These are phyloP conservation scores for Candida nitratophila DNA, from an alignment of 805 yeast genomes.

Conservation along the genomic window DNA sequence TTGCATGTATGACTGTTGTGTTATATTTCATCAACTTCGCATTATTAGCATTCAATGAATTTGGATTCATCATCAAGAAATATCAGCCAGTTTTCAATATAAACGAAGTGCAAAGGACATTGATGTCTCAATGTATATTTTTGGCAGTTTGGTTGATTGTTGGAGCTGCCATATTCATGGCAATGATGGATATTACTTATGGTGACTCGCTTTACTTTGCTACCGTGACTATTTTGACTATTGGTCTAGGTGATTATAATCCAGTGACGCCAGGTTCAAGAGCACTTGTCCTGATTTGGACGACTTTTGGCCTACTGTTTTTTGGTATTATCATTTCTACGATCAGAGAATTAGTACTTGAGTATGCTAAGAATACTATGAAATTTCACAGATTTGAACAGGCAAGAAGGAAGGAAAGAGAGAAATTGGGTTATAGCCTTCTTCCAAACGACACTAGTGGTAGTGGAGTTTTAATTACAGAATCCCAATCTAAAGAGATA, in stretches of 20 bases:
- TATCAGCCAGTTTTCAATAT: conserved; percentile 71
- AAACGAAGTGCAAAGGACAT: conserved; percentile 57
- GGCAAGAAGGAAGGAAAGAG: conserved; percentile 30
- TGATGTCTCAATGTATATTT: conserved; percentile 65
- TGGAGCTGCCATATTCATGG: conserved; percentile 57
- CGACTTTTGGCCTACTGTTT: conserved; percentile 62
- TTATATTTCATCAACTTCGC: conserved; percentile 54
- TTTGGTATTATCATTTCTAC: conserved; percentile 70
- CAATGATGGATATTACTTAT: conserved; percentile 39
- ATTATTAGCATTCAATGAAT: conserved; percentile 47
- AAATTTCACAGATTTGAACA: conserved; percentile 60
- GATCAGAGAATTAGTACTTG: conserved; percentile 56
- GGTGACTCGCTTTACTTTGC: conserved; percentile 71
- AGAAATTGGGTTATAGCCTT: conserved; percentile 7
- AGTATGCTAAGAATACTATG: conserved; percentile 55
- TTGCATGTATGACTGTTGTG: conserved; percentile 57
- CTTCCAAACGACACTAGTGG: neutral
- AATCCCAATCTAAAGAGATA: conserved; percentile 3
- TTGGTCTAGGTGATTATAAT: conserved; percentile 73
- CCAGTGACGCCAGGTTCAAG: conserved; percentile 49
- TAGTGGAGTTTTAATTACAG: conserved; percentile 2
- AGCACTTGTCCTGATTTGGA: conserved; percentile 54
- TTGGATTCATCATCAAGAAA: conserved; percentile 50
- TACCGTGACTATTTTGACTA: conserved; percentile 65
- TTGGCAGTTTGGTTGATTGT: conserved; percentile 63